Percentiles rank a stretch among this genome's conserved stretches.
These are phyloP conservation scores for Verticillium nonalfalfae DNA, from an alignment of 2,329 filamentous ascomycete genomes.

Conservation along the genomic window DNA sequence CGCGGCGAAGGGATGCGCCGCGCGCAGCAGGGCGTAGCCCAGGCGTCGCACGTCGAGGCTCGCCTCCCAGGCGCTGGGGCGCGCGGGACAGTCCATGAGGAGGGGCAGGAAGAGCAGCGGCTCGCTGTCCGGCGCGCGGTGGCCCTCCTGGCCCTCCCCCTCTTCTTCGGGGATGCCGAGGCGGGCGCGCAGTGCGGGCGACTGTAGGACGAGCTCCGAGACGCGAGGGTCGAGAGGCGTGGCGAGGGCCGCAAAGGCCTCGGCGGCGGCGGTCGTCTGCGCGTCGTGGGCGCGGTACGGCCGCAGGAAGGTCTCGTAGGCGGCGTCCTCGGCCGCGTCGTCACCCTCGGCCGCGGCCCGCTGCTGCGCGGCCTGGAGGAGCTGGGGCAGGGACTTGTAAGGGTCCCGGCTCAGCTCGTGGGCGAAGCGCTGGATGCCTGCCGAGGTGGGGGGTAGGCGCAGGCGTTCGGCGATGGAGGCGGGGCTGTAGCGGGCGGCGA, in stretches of 20 bases:
- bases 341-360: background rate
- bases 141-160: too few species aligned
- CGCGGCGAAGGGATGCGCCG: slow-evolving; percentile 8
- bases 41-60: slow-evolving; percentile 42
- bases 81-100: slow-evolving; percentile 49
- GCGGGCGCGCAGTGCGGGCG: background rate
- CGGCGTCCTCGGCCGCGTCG: slow-evolving; percentile 3
- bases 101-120: slow-evolving; percentile 58
- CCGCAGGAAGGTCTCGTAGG: slow-evolving; percentile 21
- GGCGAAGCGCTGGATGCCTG: slow-evolving; percentile 23
- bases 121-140: slow-evolving; percentile 9
- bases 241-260: background rate
- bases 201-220: slow-evolving; percentile 29
- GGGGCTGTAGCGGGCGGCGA: slow-evolving; percentile 18
- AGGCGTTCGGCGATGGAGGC: slow-evolving; percentile 33
- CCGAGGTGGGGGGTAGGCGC: slow-evolving; percentile 23
- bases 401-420: slow-evolving; percentile 26
- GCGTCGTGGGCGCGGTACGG: slow-evolving; percentile 17
- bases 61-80: slow-evolving; percentile 51
- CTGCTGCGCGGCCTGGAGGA: slow-evolving; percentile 8
- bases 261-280: background rate
- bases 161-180: slow-evolving; percentile 6
- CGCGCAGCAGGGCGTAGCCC: slow-evolving; percentile 44
- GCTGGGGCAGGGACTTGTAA: slow-evolving; percentile 14
- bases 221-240: slow-evolving; percentile 27